Base-by-base conservation (phyloP, 768 basidiomycete genomes). In the Hydnomerulius pinastri region DNA sequence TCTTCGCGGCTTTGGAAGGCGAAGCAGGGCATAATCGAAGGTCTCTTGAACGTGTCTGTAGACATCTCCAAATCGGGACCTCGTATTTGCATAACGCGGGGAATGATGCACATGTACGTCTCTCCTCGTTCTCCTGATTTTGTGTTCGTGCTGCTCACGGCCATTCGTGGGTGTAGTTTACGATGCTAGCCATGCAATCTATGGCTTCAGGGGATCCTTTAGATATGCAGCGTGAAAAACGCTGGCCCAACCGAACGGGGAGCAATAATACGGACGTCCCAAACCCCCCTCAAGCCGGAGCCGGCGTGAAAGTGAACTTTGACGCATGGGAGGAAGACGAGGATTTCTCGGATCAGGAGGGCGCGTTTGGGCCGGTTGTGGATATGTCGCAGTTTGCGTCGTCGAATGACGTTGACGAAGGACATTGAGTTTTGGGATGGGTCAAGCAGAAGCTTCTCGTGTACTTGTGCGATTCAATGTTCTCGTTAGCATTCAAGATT, bases 1-100 rank as follows among this genome's bases (percentile, higher is more conserved):
- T 93, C 35, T 91, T 92, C 63, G 79, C 77, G 32, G 90, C 86
- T 6, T 73, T 95, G 21, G 79, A 86, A 45, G 90, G 89, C 8
- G 77, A 80, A 51, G 71, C 71, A 2, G 66, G 73, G 3, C 72
- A 73, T 43, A 76, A 85, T 63, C 76, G 77, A 36, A 70, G 79
- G 40, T 70, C 73, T 1, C 77, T 95, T 18, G 79, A 79, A 53
- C 78, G 81, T 32, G 76, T 83, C 25, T 88, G 86, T 66, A 70
- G 72, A 39, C 79, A 84, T 44, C 75, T 94, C 18, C 78, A 82
- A 43, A 74, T 92, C 43, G 55, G 69, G 0, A 78, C 80, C 1
- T 56, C 74, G 28, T 72, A 76, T 57, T 68, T 87, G 50, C 92
- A 92, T 74, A 95, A 94, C 60, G 90, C 89, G 1, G 91, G 90